Percentiles rank a stretch among this genome's conserved stretches.
Evolutionary conservation across 441 rosid genomes (phyloP).

Genomic region (Croton laevigatus): DNA sequence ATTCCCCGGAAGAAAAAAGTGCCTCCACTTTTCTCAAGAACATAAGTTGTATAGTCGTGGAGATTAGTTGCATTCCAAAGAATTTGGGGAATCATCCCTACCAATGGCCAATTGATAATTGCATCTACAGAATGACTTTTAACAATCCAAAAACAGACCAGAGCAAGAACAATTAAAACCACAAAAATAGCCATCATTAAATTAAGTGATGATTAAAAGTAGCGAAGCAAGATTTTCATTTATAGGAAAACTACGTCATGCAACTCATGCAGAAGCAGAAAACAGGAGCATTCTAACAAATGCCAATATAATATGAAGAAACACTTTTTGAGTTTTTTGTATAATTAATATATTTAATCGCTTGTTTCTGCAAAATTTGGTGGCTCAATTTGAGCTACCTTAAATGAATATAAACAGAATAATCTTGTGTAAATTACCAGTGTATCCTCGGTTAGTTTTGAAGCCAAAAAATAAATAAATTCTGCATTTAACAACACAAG

Average conservation of each 20-base stretch:
- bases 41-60: constrained; percentile 15
- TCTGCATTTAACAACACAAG: not conserved
- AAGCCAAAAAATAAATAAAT: not conserved
- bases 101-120: not conserved
- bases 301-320: too few relatives aligned
- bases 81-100: not conserved
- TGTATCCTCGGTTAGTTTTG: too few relatives aligned
- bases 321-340: too few relatives aligned
- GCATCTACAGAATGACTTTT: too few relatives aligned
- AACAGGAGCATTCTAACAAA: not conserved
- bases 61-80: not conserved
- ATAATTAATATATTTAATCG: too few relatives aligned
- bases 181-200: not conserved
- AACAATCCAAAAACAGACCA: not conserved
- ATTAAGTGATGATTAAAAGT: too few relatives aligned
- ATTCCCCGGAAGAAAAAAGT: constrained; percentile 32
- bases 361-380: too few relatives aligned
- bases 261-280: not conserved
- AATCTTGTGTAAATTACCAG: too few relatives aligned
- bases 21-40: constrained; percentile 4
- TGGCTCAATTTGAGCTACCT: too few relatives aligned
- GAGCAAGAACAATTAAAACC: not conserved
- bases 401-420: too few relatives aligned
- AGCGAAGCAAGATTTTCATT: not conserved
- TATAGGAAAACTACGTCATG: not conserved